Conservation (phyloP, 306 rosid genomes). For the Castanospermum australe region DNA sequence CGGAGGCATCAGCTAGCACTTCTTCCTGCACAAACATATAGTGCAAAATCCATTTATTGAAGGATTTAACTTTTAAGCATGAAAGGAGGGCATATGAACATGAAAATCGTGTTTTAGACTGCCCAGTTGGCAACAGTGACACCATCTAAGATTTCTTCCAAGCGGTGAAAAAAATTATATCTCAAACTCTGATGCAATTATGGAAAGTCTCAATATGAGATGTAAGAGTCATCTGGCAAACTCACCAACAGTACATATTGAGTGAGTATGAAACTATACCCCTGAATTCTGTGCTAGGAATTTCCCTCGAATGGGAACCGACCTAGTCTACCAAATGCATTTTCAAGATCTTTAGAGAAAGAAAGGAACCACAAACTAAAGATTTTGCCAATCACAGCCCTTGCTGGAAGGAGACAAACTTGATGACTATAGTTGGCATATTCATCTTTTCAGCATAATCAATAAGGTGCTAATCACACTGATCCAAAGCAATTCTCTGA, state of each 20-base stretch:
- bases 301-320: neutral
- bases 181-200: neutral
- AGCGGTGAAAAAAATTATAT: neutral
- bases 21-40: slow-evolving; percentile 52
- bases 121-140: neutral
- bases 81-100: neutral
- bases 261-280: neutral
- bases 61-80: neutral
- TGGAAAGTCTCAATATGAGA: slow-evolving; percentile 5
- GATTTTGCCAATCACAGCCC: no score
- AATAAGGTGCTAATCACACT: neutral
- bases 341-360: neutral
- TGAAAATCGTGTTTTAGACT: neutral
- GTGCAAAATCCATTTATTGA: neutral
- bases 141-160: neutral
- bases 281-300: neutral
- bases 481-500: neutral
- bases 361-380: no score
- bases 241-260: neutral
- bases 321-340: neutral
- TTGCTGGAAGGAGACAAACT: no score
- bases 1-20: slow-evolving; percentile 55
- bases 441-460: neutral
- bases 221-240: slow-evolving; percentile 15
- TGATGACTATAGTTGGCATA: neutral